Evolutionary conservation across 163 green algal genomes (phyloP).

Genomic region (Prototheca cutis): DNA sequence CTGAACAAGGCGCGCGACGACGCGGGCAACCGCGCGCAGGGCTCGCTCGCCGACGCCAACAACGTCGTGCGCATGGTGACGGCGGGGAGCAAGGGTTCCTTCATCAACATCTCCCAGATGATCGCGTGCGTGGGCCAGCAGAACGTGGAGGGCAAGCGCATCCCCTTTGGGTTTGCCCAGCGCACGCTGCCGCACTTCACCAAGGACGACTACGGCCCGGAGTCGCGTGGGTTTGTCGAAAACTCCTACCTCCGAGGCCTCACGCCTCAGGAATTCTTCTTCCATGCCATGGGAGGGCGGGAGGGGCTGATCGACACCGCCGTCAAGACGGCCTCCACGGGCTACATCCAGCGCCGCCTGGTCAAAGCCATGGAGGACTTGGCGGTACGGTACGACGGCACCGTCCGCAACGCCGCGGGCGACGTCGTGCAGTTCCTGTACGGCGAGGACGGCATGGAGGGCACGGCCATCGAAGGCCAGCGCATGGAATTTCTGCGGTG

Average conservation of each 20-base stretch:
- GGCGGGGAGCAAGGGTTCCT: slow-evolving; percentile 89
- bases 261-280: slow-evolving; percentile 98
- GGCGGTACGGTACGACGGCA: slow-evolving; percentile 86
- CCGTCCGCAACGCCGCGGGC: slow-evolving; percentile 81
- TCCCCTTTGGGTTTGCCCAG: slow-evolving; percentile 90
- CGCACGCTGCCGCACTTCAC: slow-evolving; percentile 93
- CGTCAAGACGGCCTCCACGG: slow-evolving; percentile 93
- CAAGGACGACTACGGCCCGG: slow-evolving; percentile 94
- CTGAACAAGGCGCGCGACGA: slow-evolving; percentile 84
- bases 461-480: slow-evolving; percentile 82
- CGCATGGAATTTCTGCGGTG: slow-evolving; percentile 68
- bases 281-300: slow-evolving; percentile 98
- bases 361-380: slow-evolving; percentile 95
- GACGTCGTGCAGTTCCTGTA: slow-evolving; percentile 91
- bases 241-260: slow-evolving; percentile 95
- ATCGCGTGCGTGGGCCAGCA: slow-evolving; percentile 99
- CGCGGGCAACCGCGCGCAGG: slow-evolving; percentile 79
- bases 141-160: slow-evolving; percentile 98
- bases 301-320: slow-evolving; percentile 98
- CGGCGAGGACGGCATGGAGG: slow-evolving; percentile 90
- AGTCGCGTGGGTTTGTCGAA: slow-evolving; percentile 94
- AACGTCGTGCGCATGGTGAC: slow-evolving; percentile 98
- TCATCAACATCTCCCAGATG: slow-evolving; percentile 99
- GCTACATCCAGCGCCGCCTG: slow-evolving; percentile 93
- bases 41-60: slow-evolving; percentile 79